Evolutionary conservation across 345 rosid species (phyloP).

Genomic region (Passiflora organensis): DNA sequence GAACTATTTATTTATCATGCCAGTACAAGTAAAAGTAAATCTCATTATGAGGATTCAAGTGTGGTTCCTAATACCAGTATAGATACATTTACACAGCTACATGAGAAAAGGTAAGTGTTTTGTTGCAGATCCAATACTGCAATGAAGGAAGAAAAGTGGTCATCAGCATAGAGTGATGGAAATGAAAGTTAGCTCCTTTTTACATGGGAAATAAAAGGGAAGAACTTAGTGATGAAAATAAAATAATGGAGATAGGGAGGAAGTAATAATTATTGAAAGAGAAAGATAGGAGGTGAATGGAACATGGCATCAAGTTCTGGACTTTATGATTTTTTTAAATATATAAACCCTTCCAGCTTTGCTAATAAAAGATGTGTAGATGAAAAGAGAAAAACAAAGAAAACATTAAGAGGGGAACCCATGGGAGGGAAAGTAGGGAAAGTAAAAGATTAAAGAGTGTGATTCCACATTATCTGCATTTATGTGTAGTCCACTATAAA

Average conservation of each 20-base stretch:
- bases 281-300: constrained; percentile 12
- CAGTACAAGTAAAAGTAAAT: too few relatives aligned
- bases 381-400: not conserved
- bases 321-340: constrained; percentile 12
- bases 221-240: too few relatives aligned
- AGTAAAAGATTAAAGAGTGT: constrained; percentile 7
- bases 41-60: too few relatives aligned
- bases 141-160: too few relatives aligned
- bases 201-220: not conserved
- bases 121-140: too few relatives aligned
- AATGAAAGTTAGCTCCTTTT: not conserved
- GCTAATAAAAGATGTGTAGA: not conserved
- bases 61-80: too few relatives aligned
- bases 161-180: too few relatives aligned
- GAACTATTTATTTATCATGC: too few relatives aligned
- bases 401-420: constrained; percentile 3
- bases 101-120: too few relatives aligned
- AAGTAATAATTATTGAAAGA: constrained; percentile 9
- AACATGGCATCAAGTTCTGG: constrained; percentile 20
- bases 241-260: not conserved
- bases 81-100: too few relatives aligned
- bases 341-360: not conserved
- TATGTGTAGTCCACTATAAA: constrained; percentile 5
- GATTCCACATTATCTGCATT: constrained; percentile 15
- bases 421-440: constrained; percentile 8